These are phyloP conservation scores for Tetratostichococcus sp. DNA, from an alignment of 139 green algal genomes.

Conservation along the genomic window DNA sequence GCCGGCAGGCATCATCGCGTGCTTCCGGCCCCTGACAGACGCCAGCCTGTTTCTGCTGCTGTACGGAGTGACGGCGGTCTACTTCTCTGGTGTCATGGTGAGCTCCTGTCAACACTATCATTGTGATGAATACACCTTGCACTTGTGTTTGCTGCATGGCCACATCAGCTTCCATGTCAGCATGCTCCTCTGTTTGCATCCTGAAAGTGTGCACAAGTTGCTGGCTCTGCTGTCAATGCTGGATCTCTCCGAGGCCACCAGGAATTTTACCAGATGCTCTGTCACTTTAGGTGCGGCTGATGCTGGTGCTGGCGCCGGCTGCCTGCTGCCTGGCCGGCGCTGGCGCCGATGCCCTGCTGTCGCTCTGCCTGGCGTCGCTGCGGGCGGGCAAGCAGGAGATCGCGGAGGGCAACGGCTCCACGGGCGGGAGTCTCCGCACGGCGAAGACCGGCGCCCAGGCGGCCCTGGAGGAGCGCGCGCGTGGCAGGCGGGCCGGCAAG, in stretches of 20 bases:
- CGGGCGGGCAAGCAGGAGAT: background rate
- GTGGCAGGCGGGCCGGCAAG: background rate
- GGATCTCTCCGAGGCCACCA: too few species aligned
- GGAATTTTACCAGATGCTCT: too few species aligned
- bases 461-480: slow-evolving; percentile 2
- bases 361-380: slow-evolving; percentile 15
- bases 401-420: background rate
- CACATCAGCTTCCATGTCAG: too few species aligned
- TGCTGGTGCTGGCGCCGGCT: slow-evolving; percentile 94
- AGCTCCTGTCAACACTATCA: slow-evolving; percentile 7
- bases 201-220: background rate
- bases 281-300: slow-evolving; percentile 78
- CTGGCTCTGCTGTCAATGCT: too few species aligned
- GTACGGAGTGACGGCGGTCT: slow-evolving; percentile 89
- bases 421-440: background rate
- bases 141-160: too few species aligned
- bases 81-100: slow-evolving; percentile 93
- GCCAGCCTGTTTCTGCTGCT: slow-evolving; percentile 88
- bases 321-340: slow-evolving; percentile 82
- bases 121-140: too few species aligned
- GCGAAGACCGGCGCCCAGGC: background rate
- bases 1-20: slow-evolving; percentile 70
- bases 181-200: too few species aligned
- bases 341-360: slow-evolving; percentile 18
- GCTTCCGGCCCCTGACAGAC: slow-evolving; percentile 78